phyloP scores from a whole-genome alignment of 257 asterid genomes.

The Eucommia ulmoides region DNA sequence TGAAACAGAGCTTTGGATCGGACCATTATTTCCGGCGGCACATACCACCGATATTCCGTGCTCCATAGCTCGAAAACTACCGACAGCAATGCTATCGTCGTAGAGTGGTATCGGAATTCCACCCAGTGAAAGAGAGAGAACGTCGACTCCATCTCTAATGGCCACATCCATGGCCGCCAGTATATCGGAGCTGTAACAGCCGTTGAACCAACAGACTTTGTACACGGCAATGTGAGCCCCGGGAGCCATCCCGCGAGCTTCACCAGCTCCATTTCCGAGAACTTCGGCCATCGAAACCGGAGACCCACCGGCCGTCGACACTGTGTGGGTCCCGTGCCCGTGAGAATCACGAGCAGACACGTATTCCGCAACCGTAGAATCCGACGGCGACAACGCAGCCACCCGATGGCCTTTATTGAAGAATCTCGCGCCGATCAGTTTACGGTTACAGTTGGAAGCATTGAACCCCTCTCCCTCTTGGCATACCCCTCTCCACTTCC shows the following conservation, averaged over 20 bases:
- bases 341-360: slow-evolving; percentile 32
- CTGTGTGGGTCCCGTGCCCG: slow-evolving; percentile 41
- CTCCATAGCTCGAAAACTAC: not conserved
- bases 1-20: not conserved
- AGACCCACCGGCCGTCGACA: slow-evolving; percentile 34
- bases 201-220: slow-evolving; percentile 30
- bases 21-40: not conserved
- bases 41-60: not conserved
- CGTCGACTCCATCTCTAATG: not conserved
- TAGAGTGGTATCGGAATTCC: not conserved
- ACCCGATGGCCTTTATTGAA: slow-evolving; percentile 28
- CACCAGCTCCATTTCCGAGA: slow-evolving; percentile 31
- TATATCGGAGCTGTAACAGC: not conserved
- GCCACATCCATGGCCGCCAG: not conserved
- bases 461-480: slow-evolving; percentile 22
- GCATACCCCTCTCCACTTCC: slow-evolving; percentile 30
- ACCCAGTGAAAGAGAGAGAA: not conserved
- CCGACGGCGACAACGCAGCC: no score
- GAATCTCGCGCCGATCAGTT: slow-evolving; percentile 27
- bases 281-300: slow-evolving; percentile 26
- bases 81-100: not conserved
- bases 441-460: slow-evolving; percentile 28
- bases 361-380: slow-evolving; percentile 5
- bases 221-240: slow-evolving; percentile 33
- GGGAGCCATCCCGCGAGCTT: slow-evolving; percentile 38